Conservation (phyloP, 129 eudicot species). For the Arctium lappa region DNA sequence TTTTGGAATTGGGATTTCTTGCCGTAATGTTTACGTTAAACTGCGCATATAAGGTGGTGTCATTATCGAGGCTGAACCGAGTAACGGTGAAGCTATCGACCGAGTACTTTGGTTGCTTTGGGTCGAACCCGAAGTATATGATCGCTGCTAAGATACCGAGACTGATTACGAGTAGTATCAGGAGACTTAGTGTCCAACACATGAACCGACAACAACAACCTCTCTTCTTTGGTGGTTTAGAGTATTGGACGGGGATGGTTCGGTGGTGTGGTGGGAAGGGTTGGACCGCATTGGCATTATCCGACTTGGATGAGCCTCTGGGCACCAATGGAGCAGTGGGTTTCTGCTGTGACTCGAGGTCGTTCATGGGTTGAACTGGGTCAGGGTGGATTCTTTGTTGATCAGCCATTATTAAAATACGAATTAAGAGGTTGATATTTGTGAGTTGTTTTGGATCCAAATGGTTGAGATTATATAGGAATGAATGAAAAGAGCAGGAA, state of each 20-base stretch:
- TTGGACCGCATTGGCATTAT: background rate
- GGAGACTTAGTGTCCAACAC: constrained; percentile 40
- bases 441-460: background rate
- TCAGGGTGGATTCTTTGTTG: constrained; percentile 49
- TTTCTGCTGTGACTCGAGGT: constrained; percentile 32
- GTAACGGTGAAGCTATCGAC: constrained; percentile 43
- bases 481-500: background rate
- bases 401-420: constrained; percentile 33
- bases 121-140: constrained; percentile 52
- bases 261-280: constrained; percentile 16
- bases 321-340: constrained; percentile 45
- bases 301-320: constrained; percentile 36
- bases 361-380: constrained; percentile 12
- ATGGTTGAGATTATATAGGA: background rate
- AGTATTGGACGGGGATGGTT: constrained; percentile 33
- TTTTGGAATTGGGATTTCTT: background rate
- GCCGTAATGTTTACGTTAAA: constrained; percentile 1
- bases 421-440: background rate
- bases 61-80: constrained; percentile 30
- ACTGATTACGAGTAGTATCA: constrained; percentile 28
- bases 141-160: constrained; percentile 43
- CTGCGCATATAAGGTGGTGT: constrained; percentile 48
- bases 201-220: constrained; percentile 37
- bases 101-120: constrained; percentile 57
- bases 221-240: constrained; percentile 41